Percentiles rank a stretch among this genome's conserved stretches.
Conservation (phyloP, 2,329 filamentous ascomycete genomes). For the Chalara sp. region DNA sequence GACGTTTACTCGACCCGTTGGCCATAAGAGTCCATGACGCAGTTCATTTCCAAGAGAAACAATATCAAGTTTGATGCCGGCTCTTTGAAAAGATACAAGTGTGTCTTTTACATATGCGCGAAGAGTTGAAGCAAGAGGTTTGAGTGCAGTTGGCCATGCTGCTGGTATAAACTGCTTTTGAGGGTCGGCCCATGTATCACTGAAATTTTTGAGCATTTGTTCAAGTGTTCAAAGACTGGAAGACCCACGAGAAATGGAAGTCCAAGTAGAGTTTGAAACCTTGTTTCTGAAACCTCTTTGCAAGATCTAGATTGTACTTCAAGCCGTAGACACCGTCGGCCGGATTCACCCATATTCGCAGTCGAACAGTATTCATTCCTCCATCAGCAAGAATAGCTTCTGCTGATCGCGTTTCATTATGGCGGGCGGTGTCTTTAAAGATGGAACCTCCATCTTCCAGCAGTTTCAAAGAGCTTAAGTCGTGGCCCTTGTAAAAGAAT, state of each 20-base stretch:
- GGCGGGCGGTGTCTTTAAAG: conserved; percentile 29
- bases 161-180: conserved; percentile 54
- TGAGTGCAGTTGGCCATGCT: conserved; percentile 54
- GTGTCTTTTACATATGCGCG: conserved; percentile 62
- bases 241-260: conserved; percentile 44
- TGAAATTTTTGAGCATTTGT: conserved; percentile 18
- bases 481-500: conserved; percentile 32
- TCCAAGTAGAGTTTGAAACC: conserved; percentile 53
- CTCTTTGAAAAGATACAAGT: conserved; percentile 51
- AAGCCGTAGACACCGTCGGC: conserved; percentile 58
- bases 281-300: conserved; percentile 53
- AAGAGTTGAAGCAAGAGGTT: conserved; percentile 50
- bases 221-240: neutral
- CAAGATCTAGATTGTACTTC: conserved; percentile 61
- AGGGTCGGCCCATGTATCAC: conserved; percentile 66
- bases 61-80: conserved; percentile 50
- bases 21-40: conserved; percentile 58
- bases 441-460: conserved; percentile 29
- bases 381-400: conserved; percentile 55
- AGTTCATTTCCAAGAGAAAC: conserved; percentile 73
- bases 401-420: conserved; percentile 37
- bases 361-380: conserved; percentile 63
- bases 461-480: conserved; percentile 31
- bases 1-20: conserved; percentile 46
- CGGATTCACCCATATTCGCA: conserved; percentile 66